phyloP scores from a whole-genome alignment of 129 eudicot species.

The Rutidosis leptorrhynchoides region DNA sequence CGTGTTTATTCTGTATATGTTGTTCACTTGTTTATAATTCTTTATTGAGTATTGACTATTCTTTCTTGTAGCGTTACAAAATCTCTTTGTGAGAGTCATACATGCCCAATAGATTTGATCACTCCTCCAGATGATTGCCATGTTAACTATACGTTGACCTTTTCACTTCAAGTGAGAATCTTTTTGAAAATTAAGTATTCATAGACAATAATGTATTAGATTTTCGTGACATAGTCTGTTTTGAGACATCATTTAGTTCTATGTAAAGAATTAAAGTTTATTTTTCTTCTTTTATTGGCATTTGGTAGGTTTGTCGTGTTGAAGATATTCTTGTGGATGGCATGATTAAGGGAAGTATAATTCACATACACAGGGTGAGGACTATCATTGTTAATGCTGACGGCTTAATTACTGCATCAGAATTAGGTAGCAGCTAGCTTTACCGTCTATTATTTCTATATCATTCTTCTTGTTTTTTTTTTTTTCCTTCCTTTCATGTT shows the following conservation, averaged over 20 bases:
- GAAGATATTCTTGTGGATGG: slow-evolving; percentile 78
- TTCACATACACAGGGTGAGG: slow-evolving; percentile 80
- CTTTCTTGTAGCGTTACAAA: slow-evolving; percentile 57
- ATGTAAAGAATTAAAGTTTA: too few species aligned
- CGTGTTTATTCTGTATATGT: slow-evolving; percentile 2
- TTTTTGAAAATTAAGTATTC: too few species aligned
- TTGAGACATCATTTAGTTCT: too few species aligned
- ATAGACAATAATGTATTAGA: too few species aligned
- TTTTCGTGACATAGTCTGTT: too few species aligned
- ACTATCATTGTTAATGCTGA: slow-evolving; percentile 56
- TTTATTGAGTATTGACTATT: slow-evolving; percentile 5
- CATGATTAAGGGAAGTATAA: slow-evolving; percentile 67
- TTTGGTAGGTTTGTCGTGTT: slow-evolving; percentile 75
- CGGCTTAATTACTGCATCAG: slow-evolving; percentile 76
- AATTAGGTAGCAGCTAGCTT: slow-evolving; percentile 76
- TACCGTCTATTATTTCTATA: too few species aligned
- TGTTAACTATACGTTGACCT: slow-evolving; percentile 75
- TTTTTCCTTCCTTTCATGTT: too few species aligned
- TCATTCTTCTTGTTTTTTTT: neutral
- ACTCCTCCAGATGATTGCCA: slow-evolving; percentile 91
- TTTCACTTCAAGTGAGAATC: slow-evolving; percentile 76
- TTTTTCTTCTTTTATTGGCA: too few species aligned
- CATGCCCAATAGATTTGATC: slow-evolving; percentile 78
- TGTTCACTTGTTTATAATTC: too few species aligned
- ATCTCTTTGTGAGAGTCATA: slow-evolving; percentile 62